These are phyloP conservation scores for Xylaria sp. DNA, from an alignment of 2,329 filamentous ascomycete species.

Conservation along the genomic window DNA sequence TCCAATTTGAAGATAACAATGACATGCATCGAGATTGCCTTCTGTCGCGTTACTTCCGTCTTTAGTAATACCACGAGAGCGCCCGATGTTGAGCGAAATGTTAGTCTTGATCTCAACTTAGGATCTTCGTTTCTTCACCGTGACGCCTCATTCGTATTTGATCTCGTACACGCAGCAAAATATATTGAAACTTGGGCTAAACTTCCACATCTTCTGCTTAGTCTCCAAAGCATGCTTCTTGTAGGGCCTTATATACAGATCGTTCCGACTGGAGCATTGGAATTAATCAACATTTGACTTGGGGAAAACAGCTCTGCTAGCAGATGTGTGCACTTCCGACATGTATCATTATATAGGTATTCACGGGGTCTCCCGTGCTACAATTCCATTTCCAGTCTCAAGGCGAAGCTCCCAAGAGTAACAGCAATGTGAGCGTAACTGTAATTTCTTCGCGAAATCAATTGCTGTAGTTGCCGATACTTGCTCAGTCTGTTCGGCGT, in stretches of 20 bases:
- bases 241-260: background rate
- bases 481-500: no score
- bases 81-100: background rate
- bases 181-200: background rate
- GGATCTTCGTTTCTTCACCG: background rate
- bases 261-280: background rate
- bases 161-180: background rate
- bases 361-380: background rate
- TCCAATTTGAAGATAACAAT: background rate
- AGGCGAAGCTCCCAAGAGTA: background rate
- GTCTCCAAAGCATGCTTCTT: background rate
- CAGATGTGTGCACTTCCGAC: background rate
- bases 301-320: background rate
- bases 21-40: background rate
- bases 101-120: background rate
- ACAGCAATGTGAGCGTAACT: background rate
- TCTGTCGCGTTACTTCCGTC: background rate
- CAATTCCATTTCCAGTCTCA: background rate
- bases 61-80: background rate
- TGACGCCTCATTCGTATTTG: background rate
- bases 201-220: background rate
- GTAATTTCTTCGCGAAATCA: no score
- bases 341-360: background rate
- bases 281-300: background rate
- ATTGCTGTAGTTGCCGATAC: no score